Base-by-base conservation (phyloP, 495 filamentous ascomycete genomes). In the Opeltia flavorubescens region DNA sequence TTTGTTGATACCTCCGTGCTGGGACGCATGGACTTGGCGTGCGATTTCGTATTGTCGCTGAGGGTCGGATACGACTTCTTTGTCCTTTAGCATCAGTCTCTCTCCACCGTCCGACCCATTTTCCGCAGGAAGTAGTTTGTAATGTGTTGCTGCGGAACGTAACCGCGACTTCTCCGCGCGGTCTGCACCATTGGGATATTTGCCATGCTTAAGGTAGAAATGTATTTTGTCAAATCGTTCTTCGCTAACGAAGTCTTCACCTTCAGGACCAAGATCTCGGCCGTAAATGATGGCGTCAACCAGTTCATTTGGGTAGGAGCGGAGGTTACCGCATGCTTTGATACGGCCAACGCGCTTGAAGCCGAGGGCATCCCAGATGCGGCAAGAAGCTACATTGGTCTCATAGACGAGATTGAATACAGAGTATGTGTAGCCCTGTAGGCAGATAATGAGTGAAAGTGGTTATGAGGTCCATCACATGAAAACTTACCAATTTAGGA, bases 361-460 rank as follows among this genome's bases (percentile, higher is more conserved):
- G 25, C 91, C 91, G n/a, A 98, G 73, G 1, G 81, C 85, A 63
- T 98, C 91, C 91, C 91, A 98, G 49, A 98, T 88, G 39, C 85
- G 84, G 58, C 84, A 88, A 15, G 89, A 95, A 2, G 86, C 91
- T 29, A 93, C 80, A 62, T 98, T 96, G 50, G 84, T 95, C 69
- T 96, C 91, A 64, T 95, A 98, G 13, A 98, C 89, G 28, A 98
- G 75, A 62, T 98, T 96, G 73, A 98, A 98, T 29, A 98, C 86
- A 9, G 84, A 87, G 68, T 96, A 96, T 28, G 82, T 85, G 61
- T 95, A 98, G 17, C 91, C 91, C 68, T 84, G 44, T 30, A 48
- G n/a, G 18, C 13, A 46, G 24, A 18, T 35, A 7, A 42, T 23
- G 48, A 46, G 25, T 42, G 27, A 21, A 44, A 21, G 15, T 29